Base-by-base conservation (phyloP, 257 asterid genomes). In the Lycium ferocissimum region DNA sequence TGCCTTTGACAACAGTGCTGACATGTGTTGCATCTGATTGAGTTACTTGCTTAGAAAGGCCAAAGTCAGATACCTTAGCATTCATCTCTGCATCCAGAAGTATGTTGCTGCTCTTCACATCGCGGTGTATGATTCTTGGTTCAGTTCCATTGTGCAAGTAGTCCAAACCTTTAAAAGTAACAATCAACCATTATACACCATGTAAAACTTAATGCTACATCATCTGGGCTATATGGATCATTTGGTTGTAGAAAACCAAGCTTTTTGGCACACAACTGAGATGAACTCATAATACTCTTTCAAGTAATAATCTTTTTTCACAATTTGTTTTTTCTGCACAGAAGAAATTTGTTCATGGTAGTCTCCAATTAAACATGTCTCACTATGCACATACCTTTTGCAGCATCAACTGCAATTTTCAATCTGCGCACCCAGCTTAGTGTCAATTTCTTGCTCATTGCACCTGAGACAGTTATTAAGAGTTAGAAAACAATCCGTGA, bases 351-450 rank as follows among this genome's bases (percentile, higher is more conserved):
- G 9, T n/a, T n/a, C 37, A n/a, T 4, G 37, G 35, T 43, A 43
- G 57, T 43, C 80, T 72, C 57, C 57, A n/a, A 18, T 43, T 45
- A 57, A 72, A 45, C 58, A 45, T 4, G 33, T 37, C 61, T 53
- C 58, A 65, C 56, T 13, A 38, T 49, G 59, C 61, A 78, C 80
- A 14, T 86, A 95, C 99, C 99, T 92, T 94, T 95, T 57, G 96
- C 99, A 65, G 98, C 97, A 89, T 95, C 99, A 17, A 95, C 93
- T 6, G 96, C 98, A 79, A 96, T 94, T 86, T 94, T 96, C 91
- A 96, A 85, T 86, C 99, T 88, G 10, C 98, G 94, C 83, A 92
- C 95, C 98, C 99, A 96, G 84, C 98, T 93, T 63, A 96, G 90
- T 57, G 95, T 90, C 86, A 92, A 11, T 85, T 88, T 92, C 89